Percentiles rank a stretch among this genome's conserved stretches.
phyloP scores from a whole-genome alignment of 2,329 filamentous ascomycete species.

The Hymenoscyphus repandus region DNA sequence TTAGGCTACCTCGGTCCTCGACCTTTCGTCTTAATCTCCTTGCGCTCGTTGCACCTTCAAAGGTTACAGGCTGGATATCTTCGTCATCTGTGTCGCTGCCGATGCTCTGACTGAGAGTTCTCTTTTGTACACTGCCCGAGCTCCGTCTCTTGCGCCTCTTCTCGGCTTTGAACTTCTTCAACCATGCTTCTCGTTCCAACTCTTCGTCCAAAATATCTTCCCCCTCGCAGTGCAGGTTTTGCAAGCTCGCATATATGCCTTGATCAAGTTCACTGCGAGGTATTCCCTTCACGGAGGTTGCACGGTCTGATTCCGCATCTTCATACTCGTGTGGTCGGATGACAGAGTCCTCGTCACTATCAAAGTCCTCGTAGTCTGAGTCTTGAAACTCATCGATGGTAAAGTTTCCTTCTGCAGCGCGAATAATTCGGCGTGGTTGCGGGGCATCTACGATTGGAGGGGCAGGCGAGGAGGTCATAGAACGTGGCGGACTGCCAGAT shows the following conservation, averaged over 20 bases:
- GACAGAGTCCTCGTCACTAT: slow-evolving; percentile 22
- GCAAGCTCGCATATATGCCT: slow-evolving; percentile 15
- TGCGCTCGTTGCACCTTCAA: slow-evolving; percentile 29
- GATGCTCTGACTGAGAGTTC: slow-evolving; percentile 29
- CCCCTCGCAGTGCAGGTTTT: slow-evolving; percentile 21
- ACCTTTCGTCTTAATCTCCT: slow-evolving; percentile 29
- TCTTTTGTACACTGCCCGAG: slow-evolving; percentile 28
- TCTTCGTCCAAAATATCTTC: slow-evolving; percentile 4
- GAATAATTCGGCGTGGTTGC: slow-evolving; percentile 5
- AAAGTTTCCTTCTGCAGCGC: slow-evolving; percentile 26
- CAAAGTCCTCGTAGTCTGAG: slow-evolving; percentile 26
- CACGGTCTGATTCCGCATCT: slow-evolving; percentile 29
- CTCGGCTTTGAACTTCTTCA: slow-evolving; percentile 19
- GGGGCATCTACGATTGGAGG: slow-evolving; percentile 11
- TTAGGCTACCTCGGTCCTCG: slow-evolving; percentile 26
- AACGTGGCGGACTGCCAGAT: slow-evolving; percentile 24
- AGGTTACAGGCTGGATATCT: slow-evolving; percentile 27
- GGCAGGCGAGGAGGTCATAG: slow-evolving; percentile 21
- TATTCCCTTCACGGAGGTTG: slow-evolving; percentile 16
- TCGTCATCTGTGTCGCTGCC: slow-evolving; percentile 32
- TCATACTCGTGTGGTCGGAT: slow-evolving; percentile 30
- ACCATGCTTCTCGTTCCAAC: slow-evolving; percentile 20
- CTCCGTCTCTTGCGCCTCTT: slow-evolving; percentile 28
- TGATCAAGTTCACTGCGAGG: slow-evolving; percentile 18
- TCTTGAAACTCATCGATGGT: slow-evolving; percentile 29